Evolutionary conservation across 1,139 yeast species (phyloP).

Genomic region (Casaregolazyma suthepensis): DNA sequence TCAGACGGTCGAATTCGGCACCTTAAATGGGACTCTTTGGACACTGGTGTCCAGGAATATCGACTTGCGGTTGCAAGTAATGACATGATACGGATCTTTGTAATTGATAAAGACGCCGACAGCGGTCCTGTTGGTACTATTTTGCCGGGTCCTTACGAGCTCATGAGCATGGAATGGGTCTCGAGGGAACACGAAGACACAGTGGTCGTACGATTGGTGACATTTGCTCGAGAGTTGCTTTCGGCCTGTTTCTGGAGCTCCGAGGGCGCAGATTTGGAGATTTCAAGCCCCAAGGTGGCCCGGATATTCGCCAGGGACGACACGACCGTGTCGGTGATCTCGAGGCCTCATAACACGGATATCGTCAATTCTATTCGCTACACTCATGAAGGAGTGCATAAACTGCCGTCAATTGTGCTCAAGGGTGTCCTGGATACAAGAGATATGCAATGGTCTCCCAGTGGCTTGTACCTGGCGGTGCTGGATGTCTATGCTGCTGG

Average conservation of each 20-base stretch:
- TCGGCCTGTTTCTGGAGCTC: conserved; percentile 20
- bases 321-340: conserved; percentile 14
- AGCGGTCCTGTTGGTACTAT: conserved; percentile 13
- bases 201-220: conserved; percentile 18
- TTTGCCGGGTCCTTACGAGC: conserved; percentile 18
- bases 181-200: conserved; percentile 13
- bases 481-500: conserved; percentile 25
- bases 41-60: conserved; percentile 16
- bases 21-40: conserved; percentile 19
- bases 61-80: conserved; percentile 20
- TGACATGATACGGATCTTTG: conserved; percentile 17
- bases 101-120: conserved; percentile 11
- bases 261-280: conserved; percentile 19
- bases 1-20: conserved; percentile 15
- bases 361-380: conserved; percentile 10
- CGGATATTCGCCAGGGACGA: conserved; percentile 8
- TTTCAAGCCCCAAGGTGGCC: conserved; percentile 19
- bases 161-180: conserved; percentile 20
- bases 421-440: conserved; percentile 20
- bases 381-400: conserved; percentile 2
- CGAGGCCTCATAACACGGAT: conserved; percentile 18
- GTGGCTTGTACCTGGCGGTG: conserved; percentile 24
- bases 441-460: conserved; percentile 21
- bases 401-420: conserved; percentile 10
- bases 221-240: conserved; percentile 16